Evolutionary conservation across 129 eudicot species (phyloP).

Genomic region (Pseudognaphalium luteoalbum): DNA sequence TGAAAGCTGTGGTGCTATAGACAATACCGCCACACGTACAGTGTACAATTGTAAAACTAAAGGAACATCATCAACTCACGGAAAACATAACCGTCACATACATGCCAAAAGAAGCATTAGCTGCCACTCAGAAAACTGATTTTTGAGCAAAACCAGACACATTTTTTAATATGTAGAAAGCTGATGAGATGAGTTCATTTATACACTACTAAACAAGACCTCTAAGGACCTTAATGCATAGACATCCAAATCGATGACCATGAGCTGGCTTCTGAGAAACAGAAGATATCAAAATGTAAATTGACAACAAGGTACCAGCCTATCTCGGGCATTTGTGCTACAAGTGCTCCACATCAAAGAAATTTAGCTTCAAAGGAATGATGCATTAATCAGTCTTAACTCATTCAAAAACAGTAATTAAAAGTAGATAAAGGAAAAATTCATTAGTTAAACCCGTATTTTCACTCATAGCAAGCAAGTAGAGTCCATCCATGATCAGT

Average conservation of each 20-base stretch:
- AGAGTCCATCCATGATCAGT: not conserved
- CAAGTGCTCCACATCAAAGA: not conserved
- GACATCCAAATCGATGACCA: not conserved
- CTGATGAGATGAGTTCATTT: not conserved
- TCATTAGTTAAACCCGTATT: conserved; percentile 5
- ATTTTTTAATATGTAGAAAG: too few relatives aligned
- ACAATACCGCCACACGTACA: too few relatives aligned
- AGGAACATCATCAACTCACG: too few relatives aligned
- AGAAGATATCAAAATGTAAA: not conserved
- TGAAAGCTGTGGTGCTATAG: too few relatives aligned
- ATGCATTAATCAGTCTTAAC: not conserved
- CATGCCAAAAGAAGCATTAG: not conserved
- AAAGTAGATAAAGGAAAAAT: not conserved
- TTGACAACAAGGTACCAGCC: not conserved
- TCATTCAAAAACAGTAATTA: not conserved
- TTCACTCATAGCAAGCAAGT: not conserved
- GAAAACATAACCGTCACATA: too few relatives aligned
- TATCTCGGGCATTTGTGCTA: not conserved
- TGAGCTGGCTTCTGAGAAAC: not conserved
- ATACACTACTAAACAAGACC: not conserved
- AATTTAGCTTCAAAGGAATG: conserved; percentile 1
- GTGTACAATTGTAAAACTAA: too few relatives aligned
- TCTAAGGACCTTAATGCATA: not conserved
- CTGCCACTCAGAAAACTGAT: not conserved
- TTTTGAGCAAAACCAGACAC: not conserved